Conservation (phyloP, 2,329 filamentous ascomycete species). For the Phyllosticta paracitricarpa region DNA sequence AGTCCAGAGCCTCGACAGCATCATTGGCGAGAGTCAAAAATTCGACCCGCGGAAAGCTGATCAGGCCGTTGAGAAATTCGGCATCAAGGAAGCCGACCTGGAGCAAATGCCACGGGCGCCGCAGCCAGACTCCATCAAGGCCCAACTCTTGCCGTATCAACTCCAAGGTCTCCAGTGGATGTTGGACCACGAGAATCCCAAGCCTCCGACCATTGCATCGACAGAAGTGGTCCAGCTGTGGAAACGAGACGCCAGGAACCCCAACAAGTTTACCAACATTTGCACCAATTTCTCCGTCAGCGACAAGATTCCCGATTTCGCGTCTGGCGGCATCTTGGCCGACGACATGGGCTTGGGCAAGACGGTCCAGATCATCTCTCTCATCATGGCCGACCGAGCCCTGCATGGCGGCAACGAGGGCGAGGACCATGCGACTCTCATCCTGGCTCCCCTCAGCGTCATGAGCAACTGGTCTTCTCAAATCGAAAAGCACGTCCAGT, state of each 20-base stretch:
- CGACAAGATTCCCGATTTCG: slow-evolving; percentile 47
- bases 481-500: slow-evolving; percentile 59
- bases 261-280: slow-evolving; percentile 51
- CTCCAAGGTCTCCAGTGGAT: slow-evolving; percentile 71
- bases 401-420: slow-evolving; percentile 28
- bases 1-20: slow-evolving; percentile 48
- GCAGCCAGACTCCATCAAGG: slow-evolving; percentile 55
- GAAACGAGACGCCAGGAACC: slow-evolving; percentile 43
- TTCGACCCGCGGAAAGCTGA: slow-evolving; percentile 57
- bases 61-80: slow-evolving; percentile 59
- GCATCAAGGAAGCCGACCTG: slow-evolving; percentile 59
- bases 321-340: slow-evolving; percentile 53
- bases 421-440: slow-evolving; percentile 63
- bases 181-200: slow-evolving; percentile 61
- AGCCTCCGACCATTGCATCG: slow-evolving; percentile 49
- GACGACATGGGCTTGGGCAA: slow-evolving; percentile 82
- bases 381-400: slow-evolving; percentile 60
- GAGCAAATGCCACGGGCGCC: slow-evolving; percentile 47
- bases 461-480: slow-evolving; percentile 80
- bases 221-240: slow-evolving; percentile 65
- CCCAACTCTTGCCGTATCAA: slow-evolving; percentile 70
- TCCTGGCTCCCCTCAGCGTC: slow-evolving; percentile 70
- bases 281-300: slow-evolving; percentile 59
- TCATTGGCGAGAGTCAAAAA: slow-evolving; percentile 55
- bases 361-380: slow-evolving; percentile 69